Base-by-base conservation (phyloP, 2,329 filamentous ascomycete genomes). In the Venturia carpophila region DNA sequence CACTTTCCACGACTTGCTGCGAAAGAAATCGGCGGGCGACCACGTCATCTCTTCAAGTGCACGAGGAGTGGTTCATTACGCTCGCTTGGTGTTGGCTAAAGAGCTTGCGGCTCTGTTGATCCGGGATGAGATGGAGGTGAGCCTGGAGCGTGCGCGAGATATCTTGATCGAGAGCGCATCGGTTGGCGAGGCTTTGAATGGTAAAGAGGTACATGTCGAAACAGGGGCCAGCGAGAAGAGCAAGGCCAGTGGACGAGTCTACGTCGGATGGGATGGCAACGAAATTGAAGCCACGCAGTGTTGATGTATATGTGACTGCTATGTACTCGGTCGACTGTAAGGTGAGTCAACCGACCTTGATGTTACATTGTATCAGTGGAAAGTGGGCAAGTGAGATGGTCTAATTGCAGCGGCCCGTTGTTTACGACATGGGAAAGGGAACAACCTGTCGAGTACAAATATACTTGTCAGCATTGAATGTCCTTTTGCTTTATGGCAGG, bases 121-220 rank as follows among this genome's bases (percentile, higher is more conserved):
- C 21, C 83, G 80, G 74, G 82, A 87, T 65, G 85, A 87, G 67
- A 80, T 85, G 80, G 69, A 73, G 0, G 77, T 84, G 1, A 72
- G 72, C 10, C 65, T 68, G 24, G 78, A 79, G 27, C 69, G 71
- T 45, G 83, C 82, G 17, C 77, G 80, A 69, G 74, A 75, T 34
- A 84, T 92, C 24, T 75, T 93, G 71, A 77, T 82, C 68, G 83
- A 89, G 68, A 91, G 90, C 73, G 84, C 83, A 69, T 79, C 81
- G 63, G 76, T 93, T 61, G 90, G 89, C 0, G 82, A 87, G 69
- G 77, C 90, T 68, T 71, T 93, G 64, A 82, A 91, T 39, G 60
- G 60, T 15, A 61, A 61, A 61, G 60, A 61, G 30, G 17, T 42
- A 30, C 19, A 34, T 17, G 60, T 5, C 15, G 27, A 45, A 13